Base-by-base conservation (phyloP, 768 basidiomycete genomes). In the Auriscalpium orientale region DNA sequence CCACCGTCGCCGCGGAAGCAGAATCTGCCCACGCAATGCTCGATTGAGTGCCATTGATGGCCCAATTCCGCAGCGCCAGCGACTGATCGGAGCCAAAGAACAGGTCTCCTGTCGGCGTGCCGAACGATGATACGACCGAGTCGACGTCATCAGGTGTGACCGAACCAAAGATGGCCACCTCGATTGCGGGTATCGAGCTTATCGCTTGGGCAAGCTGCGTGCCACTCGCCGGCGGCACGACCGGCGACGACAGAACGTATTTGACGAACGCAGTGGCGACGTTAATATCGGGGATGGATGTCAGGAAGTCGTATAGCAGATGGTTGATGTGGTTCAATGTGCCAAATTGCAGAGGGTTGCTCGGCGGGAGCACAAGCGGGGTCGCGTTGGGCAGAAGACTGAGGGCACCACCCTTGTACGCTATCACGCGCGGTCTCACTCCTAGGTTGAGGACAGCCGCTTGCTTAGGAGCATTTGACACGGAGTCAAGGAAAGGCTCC, bases 151-250 rank as follows among this genome's bases (percentile, higher is more conserved):
- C 59, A 16, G 77, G 72, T 13, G 66, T 62, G 22, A 86, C 66
- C 13, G 76, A 70, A 7, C 84, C 85, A 64, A 86, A 85, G n/a
- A 86, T 63, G 1, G 82, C 83, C 4, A 84, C 80, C 67, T 85
- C 84, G 37, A 87, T 63, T 1, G 69, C 58, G 21, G 83, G 85
- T 46, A 86, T 69, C 1, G 69, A 64, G 11, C 73, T 59, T n/a
- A 84, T 62, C 3, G 74, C 70, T 51, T 69, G 63, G 53, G 69
- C 74, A 6, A 82, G 67, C 13, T 67, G 43, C 10, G 79, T 72
- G 22, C 71, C 62, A 18, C 67, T 67, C 4, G 71, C 60, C 4
- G 81, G 79, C 8, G 81, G 78, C 11, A 69, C 65, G 13, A 70
- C 67, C 10, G 67, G 62, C 15, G 67, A 65, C 5, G 71, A 69